These are phyloP conservation scores for Fraxinus greggii DNA, from an alignment of 305 asterid species.

Conservation along the genomic window DNA sequence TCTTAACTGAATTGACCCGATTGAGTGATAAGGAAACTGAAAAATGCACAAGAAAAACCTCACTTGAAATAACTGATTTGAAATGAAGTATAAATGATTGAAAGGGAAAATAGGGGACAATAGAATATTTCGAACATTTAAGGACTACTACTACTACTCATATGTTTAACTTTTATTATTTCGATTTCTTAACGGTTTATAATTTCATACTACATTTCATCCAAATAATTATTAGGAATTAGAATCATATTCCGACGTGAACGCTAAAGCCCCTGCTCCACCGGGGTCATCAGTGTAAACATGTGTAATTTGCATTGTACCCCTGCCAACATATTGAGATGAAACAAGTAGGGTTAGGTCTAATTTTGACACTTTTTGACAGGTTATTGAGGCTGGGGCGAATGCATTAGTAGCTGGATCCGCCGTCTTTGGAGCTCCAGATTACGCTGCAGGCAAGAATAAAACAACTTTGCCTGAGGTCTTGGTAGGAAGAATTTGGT, in stretches of 20 bases:
- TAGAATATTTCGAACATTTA: neutral
- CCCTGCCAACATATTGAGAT: neutral
- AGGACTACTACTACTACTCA: neutral
- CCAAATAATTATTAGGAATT: neutral
- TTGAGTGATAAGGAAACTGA: neutral
- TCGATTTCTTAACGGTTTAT: neutral
- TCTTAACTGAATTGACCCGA: neutral
- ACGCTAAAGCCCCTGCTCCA: neutral
- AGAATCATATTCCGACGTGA: neutral
- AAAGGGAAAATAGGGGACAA: neutral
- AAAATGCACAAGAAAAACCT: neutral
- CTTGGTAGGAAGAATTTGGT: neutral
- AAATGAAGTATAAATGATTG: neutral
- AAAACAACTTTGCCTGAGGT: constrained; percentile 1
- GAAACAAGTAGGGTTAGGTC: neutral
- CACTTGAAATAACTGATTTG: neutral
- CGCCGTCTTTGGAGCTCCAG: constrained; percentile 97
- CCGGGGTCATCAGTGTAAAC: neutral
- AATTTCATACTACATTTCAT: neutral
- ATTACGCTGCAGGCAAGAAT: constrained; percentile 88
- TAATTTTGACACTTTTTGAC: constrained; percentile 21
- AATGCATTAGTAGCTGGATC: constrained; percentile 99
- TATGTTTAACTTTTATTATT: neutral
- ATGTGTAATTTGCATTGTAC: neutral
- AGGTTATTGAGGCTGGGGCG: constrained; percentile 99